These are phyloP conservation scores for Colletotrichum cordylinicola DNA, from an alignment of 2,329 filamentous ascomycete species.

Conservation along the genomic window DNA sequence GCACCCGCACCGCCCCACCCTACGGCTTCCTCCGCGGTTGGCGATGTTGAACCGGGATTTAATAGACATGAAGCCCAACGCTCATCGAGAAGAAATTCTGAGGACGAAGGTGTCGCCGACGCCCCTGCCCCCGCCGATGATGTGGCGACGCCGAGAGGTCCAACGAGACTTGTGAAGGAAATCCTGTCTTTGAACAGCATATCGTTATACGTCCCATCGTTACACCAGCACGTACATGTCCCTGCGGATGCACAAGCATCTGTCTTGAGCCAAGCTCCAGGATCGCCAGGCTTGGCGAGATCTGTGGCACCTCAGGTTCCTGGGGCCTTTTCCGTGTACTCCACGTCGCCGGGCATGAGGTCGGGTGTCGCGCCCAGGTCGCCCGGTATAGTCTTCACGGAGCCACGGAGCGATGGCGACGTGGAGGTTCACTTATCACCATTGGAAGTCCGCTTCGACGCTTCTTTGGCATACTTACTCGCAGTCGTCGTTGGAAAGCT, in stretches of 20 bases:
- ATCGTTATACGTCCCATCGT: conserved; percentile 61
- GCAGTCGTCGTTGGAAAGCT: conserved; percentile 57
- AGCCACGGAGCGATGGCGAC: conserved; percentile 31
- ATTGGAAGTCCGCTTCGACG: conserved; percentile 58
- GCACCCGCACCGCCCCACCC: background rate
- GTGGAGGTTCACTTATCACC: conserved; percentile 60
- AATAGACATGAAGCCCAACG: background rate
- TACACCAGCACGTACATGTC: conserved; percentile 49
- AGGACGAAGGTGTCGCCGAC: background rate
- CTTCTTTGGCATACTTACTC: conserved; percentile 61
- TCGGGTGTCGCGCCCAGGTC: background rate
- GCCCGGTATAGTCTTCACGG: background rate
- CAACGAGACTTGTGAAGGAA: conserved; percentile 61
- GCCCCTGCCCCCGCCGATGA: conserved; percentile 38
- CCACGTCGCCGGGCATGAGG: conserved; percentile 11
- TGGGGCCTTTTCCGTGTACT: conserved; percentile 64
- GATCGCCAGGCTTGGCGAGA: conserved; percentile 31
- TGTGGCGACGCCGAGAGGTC: conserved; percentile 54
- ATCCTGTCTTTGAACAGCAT: conserved; percentile 55
- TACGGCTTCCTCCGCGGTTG: conserved; percentile 10
- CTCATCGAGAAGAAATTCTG: background rate
- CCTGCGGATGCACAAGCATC: conserved; percentile 33
- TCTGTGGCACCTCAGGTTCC: conserved; percentile 60
- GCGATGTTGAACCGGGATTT: conserved; percentile 11
- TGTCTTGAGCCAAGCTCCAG: conserved; percentile 31